Conservation (phyloP, 2,329 filamentous ascomycete species). For the Hysterium pulicare region DNA sequence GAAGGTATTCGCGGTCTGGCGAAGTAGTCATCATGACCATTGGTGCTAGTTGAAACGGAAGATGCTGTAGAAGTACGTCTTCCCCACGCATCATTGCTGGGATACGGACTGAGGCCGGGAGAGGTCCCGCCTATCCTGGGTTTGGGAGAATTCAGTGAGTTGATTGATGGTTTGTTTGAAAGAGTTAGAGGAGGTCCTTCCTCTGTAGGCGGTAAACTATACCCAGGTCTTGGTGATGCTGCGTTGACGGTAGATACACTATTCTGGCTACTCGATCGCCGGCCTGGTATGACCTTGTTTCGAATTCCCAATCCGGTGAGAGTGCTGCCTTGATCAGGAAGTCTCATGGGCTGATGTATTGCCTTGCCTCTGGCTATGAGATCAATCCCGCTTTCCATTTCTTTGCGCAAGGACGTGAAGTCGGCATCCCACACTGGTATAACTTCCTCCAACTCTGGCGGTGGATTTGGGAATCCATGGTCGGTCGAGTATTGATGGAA, state of each 20-base stretch:
- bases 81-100: slow-evolving; percentile 26
- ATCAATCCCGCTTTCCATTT: slow-evolving; percentile 61
- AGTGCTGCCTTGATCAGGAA: slow-evolving; percentile 45
- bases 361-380: slow-evolving; percentile 66
- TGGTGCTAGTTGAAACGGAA: slow-evolving; percentile 25
- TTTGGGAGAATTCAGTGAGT: slow-evolving; percentile 30
- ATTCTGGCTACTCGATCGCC: slow-evolving; percentile 32
- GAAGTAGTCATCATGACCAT: slow-evolving; percentile 33
- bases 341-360: slow-evolving; percentile 54
- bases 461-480: slow-evolving; percentile 65
- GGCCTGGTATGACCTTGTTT: slow-evolving; percentile 39
- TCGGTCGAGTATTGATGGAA: slow-evolving; percentile 71
- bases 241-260: slow-evolving; percentile 27
- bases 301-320: slow-evolving; percentile 48
- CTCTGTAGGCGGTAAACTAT: slow-evolving; percentile 24
- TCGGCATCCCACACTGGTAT: slow-evolving; percentile 62
- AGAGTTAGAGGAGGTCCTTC: slow-evolving; percentile 24
- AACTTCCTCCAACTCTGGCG: slow-evolving; percentile 70
- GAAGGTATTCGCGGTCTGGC: slow-evolving; percentile 44
- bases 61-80: slow-evolving; percentile 30
- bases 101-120: slow-evolving; percentile 29
- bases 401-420: slow-evolving; percentile 61
- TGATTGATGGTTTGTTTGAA: slow-evolving; percentile 33
- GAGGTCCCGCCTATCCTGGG: slow-evolving; percentile 30
- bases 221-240: slow-evolving; percentile 25